These are phyloP conservation scores for Sporobolomyces phaffii DNA, from an alignment of 768 basidiomycete genomes.

Conservation along the genomic window DNA sequence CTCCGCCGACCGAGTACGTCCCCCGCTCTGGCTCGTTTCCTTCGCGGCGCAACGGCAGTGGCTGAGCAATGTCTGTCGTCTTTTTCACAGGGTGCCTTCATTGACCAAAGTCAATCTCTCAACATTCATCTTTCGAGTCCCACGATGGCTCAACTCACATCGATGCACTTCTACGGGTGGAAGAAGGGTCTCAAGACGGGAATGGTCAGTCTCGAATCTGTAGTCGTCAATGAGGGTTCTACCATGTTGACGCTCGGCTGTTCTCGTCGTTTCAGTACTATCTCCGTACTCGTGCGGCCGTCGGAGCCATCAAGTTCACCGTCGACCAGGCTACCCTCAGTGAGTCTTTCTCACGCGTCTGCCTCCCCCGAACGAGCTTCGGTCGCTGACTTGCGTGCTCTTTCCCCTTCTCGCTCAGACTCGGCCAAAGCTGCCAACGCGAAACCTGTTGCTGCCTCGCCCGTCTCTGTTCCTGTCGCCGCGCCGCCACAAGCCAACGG, in stretches of 20 bases:
- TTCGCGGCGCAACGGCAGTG: background rate
- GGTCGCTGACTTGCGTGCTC: slow-evolving; percentile 11
- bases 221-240: no score
- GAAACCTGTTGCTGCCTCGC: background rate
- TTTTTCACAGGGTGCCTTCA: slow-evolving; percentile 65
- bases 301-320: slow-evolving; percentile 96
- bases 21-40: background rate
- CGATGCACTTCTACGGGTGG: slow-evolving; percentile 99
- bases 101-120: slow-evolving; percentile 90
- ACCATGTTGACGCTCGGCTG: no score
- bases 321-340: slow-evolving; percentile 51
- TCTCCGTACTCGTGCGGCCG: slow-evolving; percentile 85
- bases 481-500: background rate
- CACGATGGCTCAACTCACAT: slow-evolving; percentile 82
- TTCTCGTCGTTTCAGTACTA: slow-evolving; percentile 56
- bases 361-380: background rate
- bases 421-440: slow-evolving; percentile 43
- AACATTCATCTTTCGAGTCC: slow-evolving; percentile 89
- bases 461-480: background rate
- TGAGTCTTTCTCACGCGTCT: background rate
- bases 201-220: slow-evolving; percentile 52
- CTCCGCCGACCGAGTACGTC: slow-evolving; percentile 75
- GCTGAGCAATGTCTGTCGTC: background rate
- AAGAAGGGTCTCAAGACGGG: slow-evolving; percentile 99
- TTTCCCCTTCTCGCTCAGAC: slow-evolving; percentile 41